Conservation (phyloP, 495 filamentous ascomycete species). For the Neurospora sublineolata region DNA sequence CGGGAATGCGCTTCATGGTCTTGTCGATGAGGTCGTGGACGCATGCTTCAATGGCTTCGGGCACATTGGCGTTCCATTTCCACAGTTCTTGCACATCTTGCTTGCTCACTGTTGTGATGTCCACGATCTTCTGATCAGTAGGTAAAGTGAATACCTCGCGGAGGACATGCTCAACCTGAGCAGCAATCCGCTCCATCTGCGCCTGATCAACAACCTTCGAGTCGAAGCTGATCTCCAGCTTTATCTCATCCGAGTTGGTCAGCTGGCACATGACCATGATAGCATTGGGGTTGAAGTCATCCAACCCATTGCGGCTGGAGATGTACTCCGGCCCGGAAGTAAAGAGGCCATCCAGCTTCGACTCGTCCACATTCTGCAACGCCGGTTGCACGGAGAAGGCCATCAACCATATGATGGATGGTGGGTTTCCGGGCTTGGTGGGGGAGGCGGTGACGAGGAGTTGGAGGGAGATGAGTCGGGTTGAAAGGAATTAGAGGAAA, state of each 20-base stretch:
- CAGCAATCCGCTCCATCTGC: constrained; percentile 4
- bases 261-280: neutral
- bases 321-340: neutral
- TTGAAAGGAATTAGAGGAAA: neutral
- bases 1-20: constrained; percentile 1
- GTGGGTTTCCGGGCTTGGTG: neutral
- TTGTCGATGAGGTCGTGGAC: constrained; percentile 13
- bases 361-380: neutral
- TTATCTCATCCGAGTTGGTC: neutral
- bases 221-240: constrained; percentile 9
- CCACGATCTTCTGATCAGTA: neutral
- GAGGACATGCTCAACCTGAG: constrained; percentile 6
- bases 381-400: neutral
- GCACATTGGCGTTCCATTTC: constrained; percentile 6
- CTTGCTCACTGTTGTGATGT: neutral
- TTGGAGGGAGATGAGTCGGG: neutral
- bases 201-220: neutral
- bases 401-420: neutral
- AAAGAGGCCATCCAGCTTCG: neutral
- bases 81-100: neutral
- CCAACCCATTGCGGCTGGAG: neutral
- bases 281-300: neutral
- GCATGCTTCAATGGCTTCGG: constrained; percentile 2
- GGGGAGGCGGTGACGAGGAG: neutral
- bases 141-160: neutral